Base-by-base conservation (phyloP, 441 rosid species). In the Jatropha multifida region DNA sequence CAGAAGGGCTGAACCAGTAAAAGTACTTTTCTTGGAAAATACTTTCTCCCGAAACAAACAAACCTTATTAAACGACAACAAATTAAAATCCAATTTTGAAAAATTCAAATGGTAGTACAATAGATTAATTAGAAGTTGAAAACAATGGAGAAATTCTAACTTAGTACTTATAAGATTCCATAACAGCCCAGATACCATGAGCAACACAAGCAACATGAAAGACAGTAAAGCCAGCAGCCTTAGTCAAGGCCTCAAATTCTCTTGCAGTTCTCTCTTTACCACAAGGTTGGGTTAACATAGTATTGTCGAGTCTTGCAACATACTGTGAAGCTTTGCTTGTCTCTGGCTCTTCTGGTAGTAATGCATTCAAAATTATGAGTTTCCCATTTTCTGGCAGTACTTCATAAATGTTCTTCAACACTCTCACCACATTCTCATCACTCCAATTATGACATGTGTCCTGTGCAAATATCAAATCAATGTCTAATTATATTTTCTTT, bases 371-470 rank as follows among this genome's bases (percentile, higher is more conserved):
- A 20, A 55, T 56, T 70, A 70, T 55, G 6, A 70, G 4, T 42
- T 70, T 70, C 64, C 74, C 74, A 38, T 70, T 42, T 17, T 55
- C 7, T 15, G 62, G 51, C 5, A 70, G 17, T 12, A 18, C 51
- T 38, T 56, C 37, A 5, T 70, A 55, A 5, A 70, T 70, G 12
- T 70, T 70, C 74, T 58, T 70, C 48, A 70, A 41, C 7, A 70
- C 48, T 23, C 40, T 38, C 40, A 70, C 42, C 37, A 55, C 74
- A 41, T 41, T 55, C n/a, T 70, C 51, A 56, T 70, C 74, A 0
- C 49, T 23, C 74, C 74, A 70, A 15, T 70, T 71, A 40, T 71
- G 74, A n/a, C 74, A 71, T 41, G 52, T 71, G 4, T 59, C 65
- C 74, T 71, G 41, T 17, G 17, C 54, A 1, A 71, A 46, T 6